Conservation (phyloP, 345 rosid genomes). For the Kernera saxatilis region DNA sequence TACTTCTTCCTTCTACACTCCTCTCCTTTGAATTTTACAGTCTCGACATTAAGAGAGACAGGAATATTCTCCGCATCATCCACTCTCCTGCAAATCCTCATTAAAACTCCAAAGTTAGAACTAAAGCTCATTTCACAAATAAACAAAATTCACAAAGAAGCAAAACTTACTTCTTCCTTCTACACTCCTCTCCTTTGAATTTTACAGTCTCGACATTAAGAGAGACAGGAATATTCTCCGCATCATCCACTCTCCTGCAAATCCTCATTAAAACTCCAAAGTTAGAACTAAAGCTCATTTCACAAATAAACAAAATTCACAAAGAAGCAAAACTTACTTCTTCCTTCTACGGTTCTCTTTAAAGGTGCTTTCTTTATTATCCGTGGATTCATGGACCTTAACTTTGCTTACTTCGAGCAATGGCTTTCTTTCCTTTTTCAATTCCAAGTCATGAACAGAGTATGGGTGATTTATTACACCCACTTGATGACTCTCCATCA, state of each 20-base stretch:
- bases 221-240: constrained; percentile 51
- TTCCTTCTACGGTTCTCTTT: constrained; percentile 52
- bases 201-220: constrained; percentile 51
- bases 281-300: not conserved
- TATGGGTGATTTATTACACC: constrained; percentile 29
- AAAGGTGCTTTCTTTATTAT: constrained; percentile 31
- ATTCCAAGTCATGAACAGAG: constrained; percentile 33
- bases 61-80: constrained; percentile 51
- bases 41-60: constrained; percentile 42
- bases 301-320: not conserved
- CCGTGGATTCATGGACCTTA: constrained; percentile 29
- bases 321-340: constrained; percentile 38
- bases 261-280: not conserved
- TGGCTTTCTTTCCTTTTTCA: constrained; percentile 54
- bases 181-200: constrained; percentile 42
- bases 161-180: constrained; percentile 45
- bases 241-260: constrained; percentile 40
- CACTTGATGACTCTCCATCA: constrained; percentile 31
- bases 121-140: not conserved
- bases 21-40: constrained; percentile 38
- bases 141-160: not conserved
- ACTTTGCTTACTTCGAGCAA: constrained; percentile 41
- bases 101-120: not conserved
- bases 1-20: constrained; percentile 46
- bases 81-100: constrained; percentile 15